Evolutionary conservation across 2,329 filamentous ascomycete genomes (phyloP).

Genomic region (Ilyonectria sp.): DNA sequence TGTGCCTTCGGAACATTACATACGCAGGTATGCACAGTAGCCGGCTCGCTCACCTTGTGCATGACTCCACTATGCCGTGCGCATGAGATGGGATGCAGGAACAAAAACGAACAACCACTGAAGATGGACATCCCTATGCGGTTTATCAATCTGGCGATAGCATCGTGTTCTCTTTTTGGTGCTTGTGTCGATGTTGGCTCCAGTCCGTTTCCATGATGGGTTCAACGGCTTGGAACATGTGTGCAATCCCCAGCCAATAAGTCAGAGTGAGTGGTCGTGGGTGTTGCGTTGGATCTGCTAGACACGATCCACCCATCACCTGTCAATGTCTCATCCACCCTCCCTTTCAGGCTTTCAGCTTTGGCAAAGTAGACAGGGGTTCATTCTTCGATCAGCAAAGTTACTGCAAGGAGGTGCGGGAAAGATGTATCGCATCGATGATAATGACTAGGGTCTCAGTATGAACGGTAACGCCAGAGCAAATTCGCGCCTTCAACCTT

Average conservation of each 20-base stretch:
- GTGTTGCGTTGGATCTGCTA: not conserved
- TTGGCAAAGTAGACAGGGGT: not conserved
- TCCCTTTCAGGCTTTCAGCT: not conserved
- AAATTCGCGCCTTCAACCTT: conserved; percentile 38
- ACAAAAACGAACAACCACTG: not conserved
- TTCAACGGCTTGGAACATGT: not conserved
- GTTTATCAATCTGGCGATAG: not conserved
- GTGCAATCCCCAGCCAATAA: too few relatives aligned
- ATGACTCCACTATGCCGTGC: not conserved
- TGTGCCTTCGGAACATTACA: conserved; percentile 6
- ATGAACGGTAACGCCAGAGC: conserved; percentile 37
- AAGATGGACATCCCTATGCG: not conserved
- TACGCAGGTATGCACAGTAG: not conserved
- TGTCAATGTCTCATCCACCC: not conserved
- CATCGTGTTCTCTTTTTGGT: not conserved
- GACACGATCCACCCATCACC: not conserved
- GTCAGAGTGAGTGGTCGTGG: not conserved
- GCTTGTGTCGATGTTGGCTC: too few relatives aligned
- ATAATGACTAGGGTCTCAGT: conserved; percentile 12
- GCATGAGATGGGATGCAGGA: conserved; percentile 7
- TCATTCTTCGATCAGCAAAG: not conserved
- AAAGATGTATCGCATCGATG: not conserved
- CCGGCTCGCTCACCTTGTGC: not conserved
- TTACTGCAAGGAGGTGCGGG: not conserved
- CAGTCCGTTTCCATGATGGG: not conserved